These are phyloP conservation scores for Aspergillus conjunctus DNA, from an alignment of 495 filamentous ascomycete genomes.

Conservation along the genomic window DNA sequence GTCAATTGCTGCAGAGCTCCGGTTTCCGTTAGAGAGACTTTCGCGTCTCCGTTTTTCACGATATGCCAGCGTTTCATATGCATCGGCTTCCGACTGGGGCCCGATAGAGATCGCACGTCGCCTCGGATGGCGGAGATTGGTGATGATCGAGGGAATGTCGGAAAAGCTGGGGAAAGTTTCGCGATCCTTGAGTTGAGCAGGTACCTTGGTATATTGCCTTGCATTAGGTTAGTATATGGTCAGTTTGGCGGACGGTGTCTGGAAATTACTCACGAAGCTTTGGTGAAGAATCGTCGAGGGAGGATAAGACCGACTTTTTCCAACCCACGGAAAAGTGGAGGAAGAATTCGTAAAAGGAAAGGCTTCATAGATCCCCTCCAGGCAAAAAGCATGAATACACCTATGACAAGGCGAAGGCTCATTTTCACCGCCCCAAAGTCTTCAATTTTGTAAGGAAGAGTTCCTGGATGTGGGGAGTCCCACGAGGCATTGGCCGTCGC, in stretches of 20 bases:
- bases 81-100: conserved; percentile 93
- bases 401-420: conserved; percentile 67
- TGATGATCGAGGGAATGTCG: conserved; percentile 77
- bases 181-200: conserved; percentile 73
- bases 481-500: conserved; percentile 56
- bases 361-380: conserved; percentile 92
- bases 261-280: conserved; percentile 64
- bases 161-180: conserved; percentile 84
- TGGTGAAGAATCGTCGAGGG: conserved; percentile 85
- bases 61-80: conserved; percentile 94
- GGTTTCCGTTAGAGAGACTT: conserved; percentile 54
- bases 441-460: conserved; percentile 65
- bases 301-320: conserved; percentile 76
- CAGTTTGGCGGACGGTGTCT: not conserved
- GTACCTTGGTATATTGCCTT: conserved; percentile 84
- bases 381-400: conserved; percentile 78
- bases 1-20: conserved; percentile 31
- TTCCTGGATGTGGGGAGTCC: conserved; percentile 59
- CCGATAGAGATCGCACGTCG: conserved; percentile 86
- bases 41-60: conserved; percentile 79
- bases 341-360: conserved; percentile 70
- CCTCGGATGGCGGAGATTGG: conserved; percentile 75
- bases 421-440: conserved; percentile 63
- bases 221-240: not conserved
- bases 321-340: conserved; percentile 83